Evolutionary conservation across 2,329 filamentous ascomycete species (phyloP).

Genomic region (Fusarium bulbicola): DNA sequence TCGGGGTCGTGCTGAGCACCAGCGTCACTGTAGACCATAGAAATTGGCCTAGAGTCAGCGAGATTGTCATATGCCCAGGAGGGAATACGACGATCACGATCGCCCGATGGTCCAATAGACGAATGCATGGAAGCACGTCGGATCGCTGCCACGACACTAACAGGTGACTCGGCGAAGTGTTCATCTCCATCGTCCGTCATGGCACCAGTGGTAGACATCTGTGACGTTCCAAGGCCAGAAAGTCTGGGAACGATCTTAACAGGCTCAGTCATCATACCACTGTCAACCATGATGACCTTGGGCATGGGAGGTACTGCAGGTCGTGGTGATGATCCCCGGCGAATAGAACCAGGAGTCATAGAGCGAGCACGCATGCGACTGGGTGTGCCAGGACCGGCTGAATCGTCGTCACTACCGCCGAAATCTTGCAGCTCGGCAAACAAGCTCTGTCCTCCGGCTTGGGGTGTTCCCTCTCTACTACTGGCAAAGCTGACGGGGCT

Average conservation of each 20-base stretch:
- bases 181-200: constrained; percentile 27
- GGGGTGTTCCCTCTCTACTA: constrained; percentile 60
- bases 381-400: constrained; percentile 65
- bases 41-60: constrained; percentile 53
- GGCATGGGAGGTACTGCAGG: constrained; percentile 61
- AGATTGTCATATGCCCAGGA: constrained; percentile 41
- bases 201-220: constrained; percentile 7
- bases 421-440: constrained; percentile 91
- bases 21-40: constrained; percentile 63
- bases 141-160: constrained; percentile 42
- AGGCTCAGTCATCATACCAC: constrained; percentile 68
- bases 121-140: constrained; percentile 56
- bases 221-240: constrained; percentile 7
- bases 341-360: constrained; percentile 58
- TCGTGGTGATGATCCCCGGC: constrained; percentile 55
- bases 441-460: constrained; percentile 73
- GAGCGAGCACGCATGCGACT: constrained; percentile 59
- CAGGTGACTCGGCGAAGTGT: constrained; percentile 34
- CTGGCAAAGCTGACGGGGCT: constrained; percentile 67
- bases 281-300: constrained; percentile 66
- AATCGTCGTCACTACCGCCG: constrained; percentile 78
- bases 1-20: constrained; percentile 61
- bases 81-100: constrained; percentile 29
- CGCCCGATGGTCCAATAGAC: constrained; percentile 45
- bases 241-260: constrained; percentile 50